Percentiles rank a stretch among this genome's conserved stretches.
phyloP scores from a whole-genome alignment of 2,329 filamentous ascomycete species.

The Botrytis squamosa region DNA sequence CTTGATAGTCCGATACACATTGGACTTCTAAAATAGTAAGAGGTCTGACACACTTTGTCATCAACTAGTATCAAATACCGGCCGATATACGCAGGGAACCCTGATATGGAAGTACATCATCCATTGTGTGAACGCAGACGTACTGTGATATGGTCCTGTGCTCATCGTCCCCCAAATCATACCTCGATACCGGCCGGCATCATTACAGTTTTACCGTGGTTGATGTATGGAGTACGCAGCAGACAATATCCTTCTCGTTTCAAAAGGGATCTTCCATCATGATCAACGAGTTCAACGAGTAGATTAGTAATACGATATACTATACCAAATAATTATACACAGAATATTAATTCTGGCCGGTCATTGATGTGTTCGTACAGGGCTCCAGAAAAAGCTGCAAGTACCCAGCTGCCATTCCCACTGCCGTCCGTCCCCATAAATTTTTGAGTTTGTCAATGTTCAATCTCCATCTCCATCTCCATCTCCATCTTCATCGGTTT shows the following conservation, averaged over 20 bases:
- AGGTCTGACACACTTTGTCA: slow-evolving; percentile 1
- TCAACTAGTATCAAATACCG: neutral
- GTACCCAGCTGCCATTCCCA: neutral
- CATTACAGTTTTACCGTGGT: neutral
- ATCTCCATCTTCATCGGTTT: neutral
- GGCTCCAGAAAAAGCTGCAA: neutral
- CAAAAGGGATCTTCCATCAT: neutral
- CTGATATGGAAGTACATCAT: neutral
- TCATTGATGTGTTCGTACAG: neutral
- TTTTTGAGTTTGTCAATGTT: neutral
- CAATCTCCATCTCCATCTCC: neutral
- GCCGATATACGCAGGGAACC: neutral
- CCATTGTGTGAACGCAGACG: neutral
- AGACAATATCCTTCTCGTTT: neutral
- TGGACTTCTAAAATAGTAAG: neutral
- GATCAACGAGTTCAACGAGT: neutral
- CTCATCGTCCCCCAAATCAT: neutral
- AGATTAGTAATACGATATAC: neutral
- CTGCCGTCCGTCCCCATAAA: slow-evolving; percentile 5
- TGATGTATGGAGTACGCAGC: neutral
- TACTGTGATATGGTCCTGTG: neutral
- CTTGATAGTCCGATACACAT: neutral
- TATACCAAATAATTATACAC: neutral
- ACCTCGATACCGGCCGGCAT: neutral
- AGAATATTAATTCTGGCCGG: neutral